These are phyloP conservation scores for Tylopilus sp. DNA, from an alignment of 1,284 basidiomycete species.

Conservation along the genomic window DNA sequence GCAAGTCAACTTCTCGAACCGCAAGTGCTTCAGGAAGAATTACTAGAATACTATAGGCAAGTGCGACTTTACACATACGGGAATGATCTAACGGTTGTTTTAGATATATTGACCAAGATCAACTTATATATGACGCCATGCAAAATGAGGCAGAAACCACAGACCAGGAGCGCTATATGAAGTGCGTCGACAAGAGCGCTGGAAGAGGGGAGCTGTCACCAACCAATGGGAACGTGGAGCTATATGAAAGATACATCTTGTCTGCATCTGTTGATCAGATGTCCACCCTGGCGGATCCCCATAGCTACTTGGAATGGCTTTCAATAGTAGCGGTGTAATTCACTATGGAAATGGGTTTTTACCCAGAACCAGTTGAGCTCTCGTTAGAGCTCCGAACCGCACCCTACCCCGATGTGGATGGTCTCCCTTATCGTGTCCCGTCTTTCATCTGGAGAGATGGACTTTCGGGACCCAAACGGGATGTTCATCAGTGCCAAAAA, in stretches of 20 bases:
- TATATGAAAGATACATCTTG: conserved; percentile 24
- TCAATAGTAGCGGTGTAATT: conserved; percentile 7
- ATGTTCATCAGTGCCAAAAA: too few relatives aligned
- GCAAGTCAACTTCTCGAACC: conserved; percentile 65
- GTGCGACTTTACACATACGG: conserved; percentile 13
- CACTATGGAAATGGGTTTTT: too few relatives aligned
- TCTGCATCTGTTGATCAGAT: conserved; percentile 12
- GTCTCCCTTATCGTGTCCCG: too few relatives aligned
- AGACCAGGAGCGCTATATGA: conserved; percentile 53
- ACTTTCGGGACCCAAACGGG: too few relatives aligned
- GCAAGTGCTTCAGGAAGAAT: conserved; percentile 59
- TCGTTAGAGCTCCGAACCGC: too few relatives aligned
- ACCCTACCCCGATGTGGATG: too few relatives aligned
- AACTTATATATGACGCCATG: conserved; percentile 57
- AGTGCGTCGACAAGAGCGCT: conserved; percentile 44
- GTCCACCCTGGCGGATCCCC: conserved; percentile 9
- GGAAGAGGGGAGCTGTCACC: conserved; percentile 17
- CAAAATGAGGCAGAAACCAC: conserved; percentile 47
- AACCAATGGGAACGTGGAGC: conserved; percentile 16
- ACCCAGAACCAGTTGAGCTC: too few relatives aligned
- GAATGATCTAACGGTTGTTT: conserved; percentile 1
- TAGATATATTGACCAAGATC: conserved; percentile 71
- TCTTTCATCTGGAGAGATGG: too few relatives aligned
- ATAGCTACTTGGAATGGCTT: conserved; percentile 28
- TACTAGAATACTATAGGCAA: conserved; percentile 77